Percentiles rank a stretch among this genome's conserved stretches.
Evolutionary conservation across 2,329 filamentous ascomycete species (phyloP).

Genomic region (Cercospora brassicicola): DNA sequence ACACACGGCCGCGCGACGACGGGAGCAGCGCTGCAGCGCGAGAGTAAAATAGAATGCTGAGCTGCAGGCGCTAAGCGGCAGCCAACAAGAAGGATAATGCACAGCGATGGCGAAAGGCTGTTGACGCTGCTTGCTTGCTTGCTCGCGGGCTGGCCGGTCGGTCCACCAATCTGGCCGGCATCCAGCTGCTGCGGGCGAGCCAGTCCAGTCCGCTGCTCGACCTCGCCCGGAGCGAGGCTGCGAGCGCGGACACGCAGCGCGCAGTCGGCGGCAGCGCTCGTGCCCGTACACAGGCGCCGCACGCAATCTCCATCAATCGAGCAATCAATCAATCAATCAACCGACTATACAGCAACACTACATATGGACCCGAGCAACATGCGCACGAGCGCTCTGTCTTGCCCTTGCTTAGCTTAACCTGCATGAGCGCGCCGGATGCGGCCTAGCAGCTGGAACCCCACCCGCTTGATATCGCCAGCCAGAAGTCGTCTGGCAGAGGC

Average conservation of each 20-base stretch:
- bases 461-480: neutral
- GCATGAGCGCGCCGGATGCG: conserved; percentile 16
- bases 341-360: neutral
- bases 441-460: conserved; percentile 18
- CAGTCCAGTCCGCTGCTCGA: neutral
- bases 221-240: neutral
- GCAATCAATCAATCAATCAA: neutral
- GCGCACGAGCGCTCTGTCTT: conserved; percentile 12
- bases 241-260: too few relatives aligned
- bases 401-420: conserved; percentile 19
- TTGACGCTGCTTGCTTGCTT: neutral
- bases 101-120: neutral
- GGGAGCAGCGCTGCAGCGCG: neutral
- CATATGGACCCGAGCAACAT: neutral
- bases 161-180: neutral
- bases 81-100: conserved; percentile 2
- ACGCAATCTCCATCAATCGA: neutral
- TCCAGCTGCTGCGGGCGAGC: neutral
- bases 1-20: neutral
- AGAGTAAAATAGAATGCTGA: conserved; percentile 2
- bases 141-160: neutral
- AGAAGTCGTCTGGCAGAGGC: neutral
- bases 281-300: too few relatives aligned
- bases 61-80: conserved; percentile 9
- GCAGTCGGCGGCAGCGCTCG: neutral